phyloP scores from a whole-genome alignment of 176 grass and related monocot species.

The Ananas comosus region DNA sequence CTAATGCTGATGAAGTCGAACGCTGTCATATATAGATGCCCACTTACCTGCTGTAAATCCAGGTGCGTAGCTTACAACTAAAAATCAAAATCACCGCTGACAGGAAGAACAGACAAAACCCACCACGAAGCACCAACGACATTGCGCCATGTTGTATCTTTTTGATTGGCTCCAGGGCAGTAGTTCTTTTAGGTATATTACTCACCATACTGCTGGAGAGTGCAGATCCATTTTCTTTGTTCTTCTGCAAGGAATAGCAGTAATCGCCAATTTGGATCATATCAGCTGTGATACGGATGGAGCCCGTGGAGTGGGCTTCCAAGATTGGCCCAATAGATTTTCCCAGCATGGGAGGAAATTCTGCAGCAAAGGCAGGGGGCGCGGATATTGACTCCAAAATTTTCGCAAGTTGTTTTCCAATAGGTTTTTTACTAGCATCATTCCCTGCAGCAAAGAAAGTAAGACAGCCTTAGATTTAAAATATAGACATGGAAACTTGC shows the following conservation, averaged over 20 bases:
- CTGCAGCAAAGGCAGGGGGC: constrained; percentile 55
- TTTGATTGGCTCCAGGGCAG: constrained; percentile 33
- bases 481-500: not conserved
- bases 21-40: not conserved
- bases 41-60: constrained; percentile 49
- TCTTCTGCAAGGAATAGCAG: constrained; percentile 36
- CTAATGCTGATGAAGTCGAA: not conserved
- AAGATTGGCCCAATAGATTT: constrained; percentile 43
- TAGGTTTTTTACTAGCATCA: constrained; percentile 38
- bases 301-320: constrained; percentile 17
- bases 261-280: constrained; percentile 46
- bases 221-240: constrained; percentile 36
- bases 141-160: constrained; percentile 36
- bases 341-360: constrained; percentile 21
- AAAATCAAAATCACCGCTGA: constrained; percentile 54
- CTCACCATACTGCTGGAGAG: constrained; percentile 13
- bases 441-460: constrained; percentile 23
- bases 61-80: constrained; percentile 65
- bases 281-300: constrained; percentile 48
- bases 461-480: not conserved
- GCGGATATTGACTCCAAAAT: constrained; percentile 66
- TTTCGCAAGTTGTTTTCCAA: constrained; percentile 40
- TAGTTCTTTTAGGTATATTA: not conserved
- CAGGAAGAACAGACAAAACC: constrained; percentile 74
- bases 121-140: constrained; percentile 47